A percentile compares a stretch with the other conserved stretches of the same genome.
Conservation (phyloP, 129 eudicot species). For the Escallonia rubra region DNA sequence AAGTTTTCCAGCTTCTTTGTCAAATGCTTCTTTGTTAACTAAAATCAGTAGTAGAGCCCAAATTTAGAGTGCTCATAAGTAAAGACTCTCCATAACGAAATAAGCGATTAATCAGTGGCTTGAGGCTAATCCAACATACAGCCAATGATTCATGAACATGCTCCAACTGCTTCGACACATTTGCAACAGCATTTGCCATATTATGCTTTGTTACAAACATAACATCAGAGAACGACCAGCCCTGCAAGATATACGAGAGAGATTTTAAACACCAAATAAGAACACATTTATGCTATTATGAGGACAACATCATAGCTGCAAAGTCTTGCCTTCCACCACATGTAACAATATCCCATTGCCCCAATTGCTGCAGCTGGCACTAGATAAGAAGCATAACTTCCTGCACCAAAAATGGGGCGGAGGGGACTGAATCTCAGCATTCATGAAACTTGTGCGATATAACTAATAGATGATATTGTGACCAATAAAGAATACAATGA, state of each 20-base stretch:
- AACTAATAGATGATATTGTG: not conserved
- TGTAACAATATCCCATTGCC: slow-evolving; percentile 94
- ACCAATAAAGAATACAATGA: too few species aligned
- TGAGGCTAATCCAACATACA: slow-evolving; percentile 39
- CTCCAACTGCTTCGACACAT: slow-evolving; percentile 88
- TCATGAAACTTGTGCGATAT: not conserved
- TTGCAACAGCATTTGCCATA: slow-evolving; percentile 87
- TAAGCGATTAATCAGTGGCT: not conserved
- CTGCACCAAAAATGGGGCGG: slow-evolving; percentile 23
- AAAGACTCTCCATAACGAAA: not conserved
- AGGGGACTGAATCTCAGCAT: not conserved
- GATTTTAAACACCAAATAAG: not conserved
- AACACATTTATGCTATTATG: slow-evolving; percentile 3
- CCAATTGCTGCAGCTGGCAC: slow-evolving; percentile 90
- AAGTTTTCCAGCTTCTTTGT: slow-evolving; percentile 74
- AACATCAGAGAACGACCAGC: slow-evolving; percentile 78
- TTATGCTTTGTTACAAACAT: slow-evolving; percentile 90
- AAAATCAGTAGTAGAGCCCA: slow-evolving; percentile 12
- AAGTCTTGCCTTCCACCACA: slow-evolving; percentile 85
- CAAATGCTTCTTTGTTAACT: slow-evolving; percentile 81
- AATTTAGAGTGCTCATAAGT: slow-evolving; percentile 2
- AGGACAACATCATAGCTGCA: not conserved
- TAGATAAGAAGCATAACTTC: slow-evolving; percentile 67
- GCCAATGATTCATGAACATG: slow-evolving; percentile 68
- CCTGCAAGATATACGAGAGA: slow-evolving; percentile 33